Conservation (phyloP, 192 early-diverging fungal genomes). For the Coemansia asiatica region DNA sequence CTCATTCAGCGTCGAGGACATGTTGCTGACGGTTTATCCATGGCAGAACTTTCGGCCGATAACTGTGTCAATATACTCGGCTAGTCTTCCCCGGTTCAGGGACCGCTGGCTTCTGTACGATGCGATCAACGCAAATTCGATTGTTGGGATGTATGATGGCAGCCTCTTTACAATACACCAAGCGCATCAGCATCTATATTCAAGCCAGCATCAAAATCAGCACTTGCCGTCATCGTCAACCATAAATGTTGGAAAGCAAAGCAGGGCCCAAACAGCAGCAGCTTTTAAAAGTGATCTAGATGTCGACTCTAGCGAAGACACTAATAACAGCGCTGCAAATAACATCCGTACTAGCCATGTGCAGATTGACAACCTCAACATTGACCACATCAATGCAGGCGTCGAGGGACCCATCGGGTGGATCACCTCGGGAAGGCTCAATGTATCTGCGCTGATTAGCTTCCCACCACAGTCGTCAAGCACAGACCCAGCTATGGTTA, state of each 20-base stretch:
- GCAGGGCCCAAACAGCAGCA: too few relatives aligned
- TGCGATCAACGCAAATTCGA: constrained; percentile 79
- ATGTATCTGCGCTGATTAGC: constrained; percentile 70
- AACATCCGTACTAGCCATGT: constrained; percentile 59
- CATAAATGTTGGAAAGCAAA: too few relatives aligned
- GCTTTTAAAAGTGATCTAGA: too few relatives aligned
- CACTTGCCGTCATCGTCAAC: neutral
- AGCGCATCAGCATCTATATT: constrained; percentile 65
- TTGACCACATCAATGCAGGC: constrained; percentile 86
- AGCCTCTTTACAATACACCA: constrained; percentile 91
- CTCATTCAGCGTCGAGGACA: constrained; percentile 77
- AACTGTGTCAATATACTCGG: constrained; percentile 82
- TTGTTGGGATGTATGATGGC: constrained; percentile 92
- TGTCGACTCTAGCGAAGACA: neutral
- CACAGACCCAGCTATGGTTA: constrained; percentile 46
- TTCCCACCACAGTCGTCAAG: constrained; percentile 59
- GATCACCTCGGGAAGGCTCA: constrained; percentile 88
- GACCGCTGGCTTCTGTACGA: constrained; percentile 95
- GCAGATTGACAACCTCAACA: constrained; percentile 85
- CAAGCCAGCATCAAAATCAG: neutral
- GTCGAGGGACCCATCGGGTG: constrained; percentile 87
- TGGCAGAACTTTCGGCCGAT: constrained; percentile 83
- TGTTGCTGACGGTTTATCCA: constrained; percentile 78
- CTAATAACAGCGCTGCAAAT: too few relatives aligned
- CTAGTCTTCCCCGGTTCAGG: constrained; percentile 77